Conservation (phyloP, 2,329 filamentous ascomycete species). For the Talaromyces amestolkiae region DNA sequence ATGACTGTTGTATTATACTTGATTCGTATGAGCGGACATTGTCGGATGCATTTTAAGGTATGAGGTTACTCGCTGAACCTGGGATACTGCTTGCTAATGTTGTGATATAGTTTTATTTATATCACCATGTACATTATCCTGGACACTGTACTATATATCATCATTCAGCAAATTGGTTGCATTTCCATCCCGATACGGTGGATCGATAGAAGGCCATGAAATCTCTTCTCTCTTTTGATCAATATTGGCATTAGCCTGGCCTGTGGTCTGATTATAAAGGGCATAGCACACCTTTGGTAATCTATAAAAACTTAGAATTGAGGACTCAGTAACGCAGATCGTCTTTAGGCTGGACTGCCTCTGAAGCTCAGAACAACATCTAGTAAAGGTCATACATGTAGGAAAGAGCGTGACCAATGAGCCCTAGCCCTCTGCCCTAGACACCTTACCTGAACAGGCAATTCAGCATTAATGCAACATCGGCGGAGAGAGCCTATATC, state of each 20-base stretch:
- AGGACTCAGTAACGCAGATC: background rate
- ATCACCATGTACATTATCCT: constrained; percentile 5
- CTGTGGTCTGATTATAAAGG: background rate
- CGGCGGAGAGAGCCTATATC: constrained; percentile 26
- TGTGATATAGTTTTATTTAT: background rate
- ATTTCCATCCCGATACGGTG: background rate
- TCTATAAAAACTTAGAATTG: background rate
- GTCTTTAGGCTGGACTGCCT: background rate
- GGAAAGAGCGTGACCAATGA: background rate
- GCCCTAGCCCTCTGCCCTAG: constrained; percentile 13
- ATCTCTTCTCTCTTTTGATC: too few relatives aligned
- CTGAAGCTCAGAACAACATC: background rate
- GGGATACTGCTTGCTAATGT: background rate
- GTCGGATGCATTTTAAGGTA: background rate
- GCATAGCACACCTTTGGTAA: background rate
- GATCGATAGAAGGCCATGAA: background rate
- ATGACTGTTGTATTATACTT: background rate
- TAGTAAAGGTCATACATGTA: too few relatives aligned
- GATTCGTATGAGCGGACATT: background rate
- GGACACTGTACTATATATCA: background rate
- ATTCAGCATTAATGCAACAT: background rate
- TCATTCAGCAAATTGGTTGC: background rate
- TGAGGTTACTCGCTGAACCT: background rate
- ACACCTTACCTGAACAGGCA: background rate
- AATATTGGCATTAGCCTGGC: background rate